These are phyloP conservation scores for Termitomyces sp. DNA, from an alignment of 768 basidiomycete genomes.

Conservation along the genomic window DNA sequence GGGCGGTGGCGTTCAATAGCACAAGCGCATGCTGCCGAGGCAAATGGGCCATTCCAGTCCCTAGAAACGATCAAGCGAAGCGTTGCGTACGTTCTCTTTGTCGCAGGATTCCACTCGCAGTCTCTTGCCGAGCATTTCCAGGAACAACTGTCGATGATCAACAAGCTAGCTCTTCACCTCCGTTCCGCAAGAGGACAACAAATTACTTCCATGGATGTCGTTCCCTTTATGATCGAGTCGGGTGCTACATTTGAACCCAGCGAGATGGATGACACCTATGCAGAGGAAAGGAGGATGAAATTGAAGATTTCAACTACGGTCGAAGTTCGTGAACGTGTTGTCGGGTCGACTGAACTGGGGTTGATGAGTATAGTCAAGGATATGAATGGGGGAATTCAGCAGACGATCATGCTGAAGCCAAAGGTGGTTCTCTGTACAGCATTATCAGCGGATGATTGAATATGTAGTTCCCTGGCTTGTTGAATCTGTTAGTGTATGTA, in stretches of 20 bases:
- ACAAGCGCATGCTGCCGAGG: neutral
- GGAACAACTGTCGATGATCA: constrained; percentile 8
- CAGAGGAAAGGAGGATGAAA: constrained; percentile 3
- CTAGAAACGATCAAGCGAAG: neutral
- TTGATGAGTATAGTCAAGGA: constrained; percentile 4
- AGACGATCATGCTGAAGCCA: constrained; percentile 15
- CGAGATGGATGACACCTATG: constrained; percentile 16
- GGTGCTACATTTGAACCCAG: constrained; percentile 4
- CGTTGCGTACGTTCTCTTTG: neutral
- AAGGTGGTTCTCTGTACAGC: constrained; percentile 17
- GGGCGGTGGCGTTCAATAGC: constrained; percentile 17
- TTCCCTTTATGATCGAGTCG: neutral
- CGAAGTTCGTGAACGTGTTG: constrained; percentile 8
- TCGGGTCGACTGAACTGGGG: constrained; percentile 20
- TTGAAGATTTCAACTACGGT: too few relatives aligned
- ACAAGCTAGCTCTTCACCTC: constrained; percentile 8
- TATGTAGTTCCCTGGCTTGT: too few relatives aligned
- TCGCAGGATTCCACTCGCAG: neutral
- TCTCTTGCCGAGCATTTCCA: neutral
- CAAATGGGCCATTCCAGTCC: neutral
- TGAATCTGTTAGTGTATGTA: too few relatives aligned
- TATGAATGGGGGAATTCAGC: neutral
- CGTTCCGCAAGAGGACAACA: constrained; percentile 11
- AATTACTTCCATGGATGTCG: constrained; percentile 14
- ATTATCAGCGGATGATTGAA: neutral